phyloP scores from a whole-genome alignment of 805 yeast genomes.

The Ogataea zsoltii region DNA sequence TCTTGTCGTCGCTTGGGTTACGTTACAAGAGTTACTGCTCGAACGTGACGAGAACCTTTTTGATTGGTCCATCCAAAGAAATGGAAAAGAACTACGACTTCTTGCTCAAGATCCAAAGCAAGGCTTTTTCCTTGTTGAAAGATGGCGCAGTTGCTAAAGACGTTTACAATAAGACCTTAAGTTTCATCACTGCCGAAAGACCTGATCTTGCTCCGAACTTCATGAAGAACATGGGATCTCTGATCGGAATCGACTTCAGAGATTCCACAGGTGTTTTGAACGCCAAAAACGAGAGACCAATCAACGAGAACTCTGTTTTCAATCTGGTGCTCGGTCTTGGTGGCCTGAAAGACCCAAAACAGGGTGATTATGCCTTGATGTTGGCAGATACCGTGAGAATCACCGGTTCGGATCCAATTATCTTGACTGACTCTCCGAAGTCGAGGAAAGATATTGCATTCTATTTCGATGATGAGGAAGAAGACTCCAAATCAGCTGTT shows the following conservation, averaged over 20 bases:
- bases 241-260: constrained; percentile 86
- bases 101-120: constrained; percentile 66
- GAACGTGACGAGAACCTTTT: constrained; percentile 80
- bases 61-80: constrained; percentile 83
- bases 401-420: constrained; percentile 56
- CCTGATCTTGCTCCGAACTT: constrained; percentile 67
- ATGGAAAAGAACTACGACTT: constrained; percentile 80
- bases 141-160: constrained; percentile 69
- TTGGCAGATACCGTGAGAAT: constrained; percentile 81
- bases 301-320: constrained; percentile 73
- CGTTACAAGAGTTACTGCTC: constrained; percentile 90
- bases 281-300: constrained; percentile 64
- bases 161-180: constrained; percentile 64
- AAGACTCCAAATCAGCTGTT: constrained; percentile 35
- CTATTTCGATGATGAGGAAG: constrained; percentile 74
- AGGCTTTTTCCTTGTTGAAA: constrained; percentile 58
- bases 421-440: constrained; percentile 75
- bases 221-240: constrained; percentile 82
- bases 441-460: constrained; percentile 75
- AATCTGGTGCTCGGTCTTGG: constrained; percentile 78
- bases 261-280: constrained; percentile 75
- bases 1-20: constrained; percentile 79
- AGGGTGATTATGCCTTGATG: constrained; percentile 66
- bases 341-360: constrained; percentile 53
- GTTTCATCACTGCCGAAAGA: constrained; percentile 56